Conservation (phyloP, 2,329 filamentous ascomycete genomes). For the Macrophomina tecta region DNA sequence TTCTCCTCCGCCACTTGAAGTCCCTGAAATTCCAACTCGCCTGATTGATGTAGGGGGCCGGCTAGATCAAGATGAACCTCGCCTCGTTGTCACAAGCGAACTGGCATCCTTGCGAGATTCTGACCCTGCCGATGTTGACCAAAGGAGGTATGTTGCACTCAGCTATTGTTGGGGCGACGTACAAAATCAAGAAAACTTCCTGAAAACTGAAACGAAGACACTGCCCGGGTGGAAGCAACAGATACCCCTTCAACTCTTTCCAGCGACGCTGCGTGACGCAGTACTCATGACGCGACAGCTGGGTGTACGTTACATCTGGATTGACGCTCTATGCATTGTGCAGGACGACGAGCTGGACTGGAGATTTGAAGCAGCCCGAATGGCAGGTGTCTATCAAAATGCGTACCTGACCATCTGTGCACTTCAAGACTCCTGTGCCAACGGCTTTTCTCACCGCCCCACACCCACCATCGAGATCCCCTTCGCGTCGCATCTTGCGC, state of each 20-base stretch:
- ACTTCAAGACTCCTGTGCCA: background rate
- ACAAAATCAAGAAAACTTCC: background rate
- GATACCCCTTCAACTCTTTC: background rate
- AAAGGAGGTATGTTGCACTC: constrained; percentile 3
- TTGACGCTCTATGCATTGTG: constrained; percentile 32
- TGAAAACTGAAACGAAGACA: background rate
- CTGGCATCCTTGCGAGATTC: background rate
- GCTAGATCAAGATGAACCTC: background rate
- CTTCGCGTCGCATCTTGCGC: background rate
- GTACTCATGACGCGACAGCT: constrained; percentile 9
- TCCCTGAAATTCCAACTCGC: background rate
- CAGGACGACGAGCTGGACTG: constrained; percentile 26
- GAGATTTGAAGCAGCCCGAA: constrained; percentile 10
- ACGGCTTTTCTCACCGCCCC: background rate
- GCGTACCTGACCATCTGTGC: constrained; percentile 3
- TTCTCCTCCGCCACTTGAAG: background rate
- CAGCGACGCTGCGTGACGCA: constrained; percentile 21
- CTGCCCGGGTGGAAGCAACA: background rate
- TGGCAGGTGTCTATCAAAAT: constrained; percentile 15
- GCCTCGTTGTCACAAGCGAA: background rate
- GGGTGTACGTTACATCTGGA: constrained; percentile 29
- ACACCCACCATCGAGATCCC: background rate
- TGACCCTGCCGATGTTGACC: background rate
- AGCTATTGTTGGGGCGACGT: constrained; percentile 15
- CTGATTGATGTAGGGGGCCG: background rate